These are phyloP conservation scores for Hordeum vulgare DNA, from an alignment of 176 grass and related monocot genomes.

Conservation along the genomic window MorexV3_pseudomolecules_assembly NC_058518.1:402768309-402768808, in stretches of 20 bases:
- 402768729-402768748: no score
- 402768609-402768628: no score
- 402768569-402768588: no score
- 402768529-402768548: neutral
- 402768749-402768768: no score
- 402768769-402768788: no score
- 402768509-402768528: slow-evolving; percentile 25
- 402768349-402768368: slow-evolving; percentile 22
- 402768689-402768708: no score
- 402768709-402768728: no score
- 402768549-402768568: neutral
- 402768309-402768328: neutral
- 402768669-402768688: no score
- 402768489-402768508: neutral
- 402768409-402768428: slow-evolving; percentile 22
- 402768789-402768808: no score
- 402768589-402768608: no score
- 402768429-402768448: slow-evolving; percentile 15
- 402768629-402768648: no score
- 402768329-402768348: slow-evolving; percentile 30
- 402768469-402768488: slow-evolving; percentile 24
- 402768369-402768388: slow-evolving; percentile 20
- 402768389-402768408: neutral
- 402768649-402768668: no score
- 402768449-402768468: slow-evolving; percentile 25